Percentiles rank a stretch among this genome's conserved stretches.
Evolutionary conservation across 164 flowering plant genomes (phyloP).

Genomic region (Kalanchoe fedtschenkoi): DNA sequence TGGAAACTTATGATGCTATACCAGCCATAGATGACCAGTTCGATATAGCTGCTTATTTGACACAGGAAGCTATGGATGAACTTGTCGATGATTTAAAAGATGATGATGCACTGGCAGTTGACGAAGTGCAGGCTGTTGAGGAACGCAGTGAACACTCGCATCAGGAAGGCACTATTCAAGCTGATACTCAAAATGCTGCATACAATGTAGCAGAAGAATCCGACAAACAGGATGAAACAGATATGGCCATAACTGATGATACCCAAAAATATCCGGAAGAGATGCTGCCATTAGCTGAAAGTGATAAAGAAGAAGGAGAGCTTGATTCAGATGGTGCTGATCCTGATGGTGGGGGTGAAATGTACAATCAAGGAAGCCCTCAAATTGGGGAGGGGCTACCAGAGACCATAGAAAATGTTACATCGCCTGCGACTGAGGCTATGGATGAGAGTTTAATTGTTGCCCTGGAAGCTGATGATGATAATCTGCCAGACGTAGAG

Average conservation of each 20-base stretch:
- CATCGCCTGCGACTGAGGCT: slow-evolving; percentile 21
- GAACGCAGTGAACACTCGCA: slow-evolving; percentile 22
- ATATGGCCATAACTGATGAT: slow-evolving; percentile 22
- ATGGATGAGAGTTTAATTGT: slow-evolving; percentile 21
- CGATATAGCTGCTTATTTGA: slow-evolving; percentile 26
- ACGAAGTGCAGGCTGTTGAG: slow-evolving; percentile 16
- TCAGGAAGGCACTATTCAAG: slow-evolving; percentile 16
- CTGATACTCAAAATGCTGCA: slow-evolving; percentile 25
- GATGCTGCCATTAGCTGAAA: slow-evolving; percentile 21
- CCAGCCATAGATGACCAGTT: slow-evolving; percentile 25
- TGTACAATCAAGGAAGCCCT: slow-evolving; percentile 17
- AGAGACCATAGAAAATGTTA: slow-evolving; percentile 20
- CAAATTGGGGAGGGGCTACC: slow-evolving; percentile 29
- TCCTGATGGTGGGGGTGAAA: slow-evolving; percentile 24
- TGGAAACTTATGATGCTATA: slow-evolving; percentile 15
- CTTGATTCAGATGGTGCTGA: slow-evolving; percentile 38
- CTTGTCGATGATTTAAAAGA: slow-evolving; percentile 19
- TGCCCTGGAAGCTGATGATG: slow-evolving; percentile 22
- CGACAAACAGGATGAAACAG: slow-evolving; percentile 27
- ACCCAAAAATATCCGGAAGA: slow-evolving; percentile 26
- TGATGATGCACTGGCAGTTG: slow-evolving; percentile 32
- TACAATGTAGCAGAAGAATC: slow-evolving; percentile 20
- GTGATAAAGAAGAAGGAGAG: slow-evolving; percentile 85
- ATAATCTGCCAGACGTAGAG: slow-evolving; percentile 23
- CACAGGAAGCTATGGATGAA: slow-evolving; percentile 33